Evolutionary conservation across 257 asterid genomes (phyloP).

Genomic region (Solanum phureja): DNA sequence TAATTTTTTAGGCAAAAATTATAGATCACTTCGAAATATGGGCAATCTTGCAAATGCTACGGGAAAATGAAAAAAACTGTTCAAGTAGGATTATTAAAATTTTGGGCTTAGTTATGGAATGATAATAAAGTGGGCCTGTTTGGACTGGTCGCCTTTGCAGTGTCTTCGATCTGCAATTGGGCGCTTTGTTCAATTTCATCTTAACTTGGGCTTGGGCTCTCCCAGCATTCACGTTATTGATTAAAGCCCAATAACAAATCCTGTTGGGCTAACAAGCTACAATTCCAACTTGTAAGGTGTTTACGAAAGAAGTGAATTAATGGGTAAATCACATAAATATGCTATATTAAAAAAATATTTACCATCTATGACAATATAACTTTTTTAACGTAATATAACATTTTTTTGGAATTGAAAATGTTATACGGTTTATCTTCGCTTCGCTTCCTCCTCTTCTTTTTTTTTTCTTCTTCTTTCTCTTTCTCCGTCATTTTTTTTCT

Average conservation of each 20-base stretch:
- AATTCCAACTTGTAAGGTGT: background rate
- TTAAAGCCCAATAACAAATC: background rate
- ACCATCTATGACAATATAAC: no score
- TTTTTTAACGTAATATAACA: no score
- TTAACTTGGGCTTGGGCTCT: background rate
- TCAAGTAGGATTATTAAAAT: no score
- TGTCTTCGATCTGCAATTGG: background rate
- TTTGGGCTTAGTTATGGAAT: background rate
- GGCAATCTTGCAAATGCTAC: background rate
- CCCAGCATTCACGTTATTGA: background rate
- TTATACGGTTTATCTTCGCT: no score
- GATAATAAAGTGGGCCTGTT: background rate
- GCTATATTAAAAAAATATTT: no score
- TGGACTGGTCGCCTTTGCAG: background rate
- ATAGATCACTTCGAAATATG: no score
- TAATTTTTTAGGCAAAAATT: no score
- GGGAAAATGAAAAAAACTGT: background rate
- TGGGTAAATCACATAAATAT: no score
- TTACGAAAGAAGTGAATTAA: background rate
- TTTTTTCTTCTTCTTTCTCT: no score
- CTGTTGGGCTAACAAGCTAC: background rate
- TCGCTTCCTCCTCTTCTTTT: no score
- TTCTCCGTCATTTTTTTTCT: no score
- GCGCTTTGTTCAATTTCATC: background rate
- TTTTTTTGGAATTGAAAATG: no score